A percentile compares a stretch with the other conserved stretches of the same genome.
Evolutionary conservation across 768 basidiomycete species (phyloP).

Genomic region (Kwoniella europaea): DNA sequence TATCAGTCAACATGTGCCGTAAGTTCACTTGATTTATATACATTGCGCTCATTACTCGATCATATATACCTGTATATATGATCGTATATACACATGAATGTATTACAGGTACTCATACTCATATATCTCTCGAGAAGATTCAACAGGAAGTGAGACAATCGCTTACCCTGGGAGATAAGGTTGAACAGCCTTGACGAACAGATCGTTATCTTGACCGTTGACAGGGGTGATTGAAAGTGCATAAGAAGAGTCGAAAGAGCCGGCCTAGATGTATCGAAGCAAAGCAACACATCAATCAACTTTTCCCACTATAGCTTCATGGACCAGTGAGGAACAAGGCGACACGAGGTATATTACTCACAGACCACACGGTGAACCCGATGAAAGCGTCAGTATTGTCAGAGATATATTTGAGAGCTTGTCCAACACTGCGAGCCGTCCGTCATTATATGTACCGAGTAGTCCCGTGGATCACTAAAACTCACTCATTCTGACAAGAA

Average conservation of each 20-base stretch:
- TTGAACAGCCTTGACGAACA: constrained; percentile 44
- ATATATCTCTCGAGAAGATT: too few relatives aligned
- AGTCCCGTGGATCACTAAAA: constrained; percentile 11
- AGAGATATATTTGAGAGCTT: constrained; percentile 63
- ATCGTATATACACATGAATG: too few relatives aligned
- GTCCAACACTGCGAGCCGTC: constrained; percentile 51
- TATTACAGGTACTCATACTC: too few relatives aligned
- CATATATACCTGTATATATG: too few relatives aligned
- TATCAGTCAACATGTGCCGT: neutral
- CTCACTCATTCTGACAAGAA: constrained; percentile 61
- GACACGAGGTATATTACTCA: constrained; percentile 5
- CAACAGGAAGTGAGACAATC: neutral
- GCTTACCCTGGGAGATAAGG: constrained; percentile 38
- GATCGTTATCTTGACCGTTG: constrained; percentile 57
- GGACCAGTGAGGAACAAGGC: neutral
- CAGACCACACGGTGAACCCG: constrained; percentile 67
- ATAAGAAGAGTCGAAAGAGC: constrained; percentile 64
- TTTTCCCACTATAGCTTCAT: neutral
- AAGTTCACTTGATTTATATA: too few relatives aligned
- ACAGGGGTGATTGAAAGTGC: constrained; percentile 64
- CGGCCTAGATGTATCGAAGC: constrained; percentile 47
- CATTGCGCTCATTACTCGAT: too few relatives aligned
- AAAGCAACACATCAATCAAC: neutral
- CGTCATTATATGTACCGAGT: too few relatives aligned
- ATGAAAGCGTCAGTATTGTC: constrained; percentile 60